These are phyloP conservation scores for Rhodotorula paludigena DNA, from an alignment of 768 basidiomycete species.

Conservation along the genomic window DNA sequence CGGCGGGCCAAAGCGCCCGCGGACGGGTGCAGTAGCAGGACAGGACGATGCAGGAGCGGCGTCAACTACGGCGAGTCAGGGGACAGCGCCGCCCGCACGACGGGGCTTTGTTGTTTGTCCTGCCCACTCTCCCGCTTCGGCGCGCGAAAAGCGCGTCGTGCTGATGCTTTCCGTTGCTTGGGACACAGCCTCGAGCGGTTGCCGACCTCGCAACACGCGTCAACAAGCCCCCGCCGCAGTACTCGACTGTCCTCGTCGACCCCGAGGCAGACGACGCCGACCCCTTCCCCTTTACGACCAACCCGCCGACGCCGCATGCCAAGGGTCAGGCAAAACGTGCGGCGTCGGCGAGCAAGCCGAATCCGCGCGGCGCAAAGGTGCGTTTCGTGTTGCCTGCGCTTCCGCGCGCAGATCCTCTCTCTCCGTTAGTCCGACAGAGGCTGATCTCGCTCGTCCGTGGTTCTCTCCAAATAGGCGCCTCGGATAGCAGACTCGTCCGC, in stretches of 20 bases:
- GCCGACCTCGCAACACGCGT: conserved; percentile 1
- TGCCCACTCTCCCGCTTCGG: neutral
- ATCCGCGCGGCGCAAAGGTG: neutral
- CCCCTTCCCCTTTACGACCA: conserved; percentile 30
- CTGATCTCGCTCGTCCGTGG: neutral
- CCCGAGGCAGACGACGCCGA: conserved; percentile 8
- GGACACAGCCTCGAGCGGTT: conserved; percentile 24
- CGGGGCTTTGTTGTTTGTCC: conserved; percentile 22
- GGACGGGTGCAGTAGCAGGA: too few relatives aligned
- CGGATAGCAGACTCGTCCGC: conserved; percentile 1
- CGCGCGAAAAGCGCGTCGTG: neutral
- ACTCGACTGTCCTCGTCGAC: conserved; percentile 16
- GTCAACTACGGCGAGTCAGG: neutral
- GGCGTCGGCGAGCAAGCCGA: neutral
- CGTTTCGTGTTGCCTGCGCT: neutral
- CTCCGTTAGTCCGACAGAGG: too few relatives aligned
- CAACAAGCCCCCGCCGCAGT: conserved; percentile 19
- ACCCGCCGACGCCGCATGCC: conserved; percentile 31
- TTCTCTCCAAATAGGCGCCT: neutral
- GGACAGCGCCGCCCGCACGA: neutral
- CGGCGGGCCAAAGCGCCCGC: neutral
- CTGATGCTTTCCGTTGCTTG: neutral
- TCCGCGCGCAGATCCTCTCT: too few relatives aligned
- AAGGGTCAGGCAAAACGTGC: neutral
- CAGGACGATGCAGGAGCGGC: too few relatives aligned